phyloP scores from a whole-genome alignment of 2,329 filamentous ascomycete genomes.

The Neonectria magnoliae region DNA sequence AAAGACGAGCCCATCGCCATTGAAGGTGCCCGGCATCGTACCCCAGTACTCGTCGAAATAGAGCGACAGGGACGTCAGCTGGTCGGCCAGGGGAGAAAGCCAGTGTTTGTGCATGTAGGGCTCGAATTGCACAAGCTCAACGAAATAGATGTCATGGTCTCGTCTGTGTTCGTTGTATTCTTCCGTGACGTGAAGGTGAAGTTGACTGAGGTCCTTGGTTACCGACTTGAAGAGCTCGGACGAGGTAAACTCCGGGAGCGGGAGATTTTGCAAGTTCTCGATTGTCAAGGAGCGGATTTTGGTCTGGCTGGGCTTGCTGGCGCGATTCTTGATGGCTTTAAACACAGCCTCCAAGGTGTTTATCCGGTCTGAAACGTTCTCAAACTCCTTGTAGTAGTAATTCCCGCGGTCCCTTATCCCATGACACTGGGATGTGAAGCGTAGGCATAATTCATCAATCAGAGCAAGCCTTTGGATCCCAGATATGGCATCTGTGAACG shows the following conservation, averaged over 20 bases:
- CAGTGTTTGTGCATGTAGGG: constrained; percentile 31
- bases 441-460: neutral
- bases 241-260: constrained; percentile 7
- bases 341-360: constrained; percentile 1
- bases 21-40: constrained; percentile 32
- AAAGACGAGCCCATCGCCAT: constrained; percentile 31
- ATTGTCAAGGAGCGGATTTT: constrained; percentile 29
- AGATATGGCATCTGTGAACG: neutral
- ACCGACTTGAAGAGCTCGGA: constrained; percentile 19
- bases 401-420: neutral
- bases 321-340: neutral
- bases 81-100: constrained; percentile 24
- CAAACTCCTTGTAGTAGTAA: neutral
- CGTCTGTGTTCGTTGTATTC: neutral
- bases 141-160: constrained; percentile 13
- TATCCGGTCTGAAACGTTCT: neutral
- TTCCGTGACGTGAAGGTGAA: constrained; percentile 26
- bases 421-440: neutral
- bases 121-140: constrained; percentile 31
- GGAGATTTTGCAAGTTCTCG: constrained; percentile 33
- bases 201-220: constrained; percentile 24
- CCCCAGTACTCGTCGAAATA: constrained; percentile 33
- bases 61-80: constrained; percentile 35
- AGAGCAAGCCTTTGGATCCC: neutral
- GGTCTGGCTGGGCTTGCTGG: neutral